A percentile compares a stretch with the other conserved stretches of the same genome.
phyloP scores from a whole-genome alignment of 352 stramenopile genomes.

The Pythium myriotylum region DNA sequence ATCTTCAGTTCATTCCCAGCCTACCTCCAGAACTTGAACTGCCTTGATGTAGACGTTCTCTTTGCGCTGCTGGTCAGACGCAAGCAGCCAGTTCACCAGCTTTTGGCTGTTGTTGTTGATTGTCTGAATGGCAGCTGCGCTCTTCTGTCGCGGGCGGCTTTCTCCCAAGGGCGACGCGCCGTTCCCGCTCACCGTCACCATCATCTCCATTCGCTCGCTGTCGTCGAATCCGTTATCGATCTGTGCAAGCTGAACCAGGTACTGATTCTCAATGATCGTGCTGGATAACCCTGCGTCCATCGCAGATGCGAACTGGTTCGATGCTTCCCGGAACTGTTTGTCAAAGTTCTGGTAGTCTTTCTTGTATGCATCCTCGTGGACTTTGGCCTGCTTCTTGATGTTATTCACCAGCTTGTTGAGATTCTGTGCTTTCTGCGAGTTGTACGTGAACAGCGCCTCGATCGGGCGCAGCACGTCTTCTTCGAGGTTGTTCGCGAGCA shows the following conservation, averaged over 20 bases:
- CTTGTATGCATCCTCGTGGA: slow-evolving; percentile 71
- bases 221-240: slow-evolving; percentile 37
- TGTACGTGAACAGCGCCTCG: slow-evolving; percentile 54
- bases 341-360: slow-evolving; percentile 73
- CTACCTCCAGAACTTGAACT: slow-evolving; percentile 63
- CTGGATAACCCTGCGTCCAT: slow-evolving; percentile 82
- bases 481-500: slow-evolving; percentile 70
- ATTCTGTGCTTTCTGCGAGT: slow-evolving; percentile 57
- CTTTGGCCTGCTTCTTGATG: slow-evolving; percentile 82
- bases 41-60: slow-evolving; percentile 63
- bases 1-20: no score
- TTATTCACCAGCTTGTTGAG: slow-evolving; percentile 55
- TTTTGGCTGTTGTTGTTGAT: slow-evolving; percentile 77
- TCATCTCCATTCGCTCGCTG: slow-evolving; percentile 8
- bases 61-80: slow-evolving; percentile 71
- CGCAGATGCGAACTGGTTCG: slow-evolving; percentile 54
- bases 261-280: slow-evolving; percentile 69
- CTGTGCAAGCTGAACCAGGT: slow-evolving; percentile 48
- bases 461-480: slow-evolving; percentile 81
- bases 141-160: slow-evolving; percentile 22
- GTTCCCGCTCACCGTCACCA: neutral
- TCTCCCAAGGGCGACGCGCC: neutral
- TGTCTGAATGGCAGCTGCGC: slow-evolving; percentile 32
- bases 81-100: slow-evolving; percentile 77
- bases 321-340: slow-evolving; percentile 72